Evolutionary conservation across 2,329 filamentous ascomycete genomes (phyloP).

Genomic region (Apiospora hydei): DNA sequence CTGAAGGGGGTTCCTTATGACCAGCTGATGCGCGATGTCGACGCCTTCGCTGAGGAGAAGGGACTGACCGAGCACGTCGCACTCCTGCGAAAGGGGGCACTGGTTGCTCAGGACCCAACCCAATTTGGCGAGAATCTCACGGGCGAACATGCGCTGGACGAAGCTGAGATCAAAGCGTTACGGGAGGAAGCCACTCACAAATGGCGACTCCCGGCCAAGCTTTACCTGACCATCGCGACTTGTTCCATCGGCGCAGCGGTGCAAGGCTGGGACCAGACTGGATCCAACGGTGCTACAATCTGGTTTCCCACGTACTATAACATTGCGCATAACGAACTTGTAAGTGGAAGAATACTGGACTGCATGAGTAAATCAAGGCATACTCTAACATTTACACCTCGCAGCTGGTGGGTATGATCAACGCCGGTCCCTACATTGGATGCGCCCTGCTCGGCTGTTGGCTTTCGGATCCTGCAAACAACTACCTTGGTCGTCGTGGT

Average conservation of each 20-base stretch:
- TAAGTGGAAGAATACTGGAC: not conserved
- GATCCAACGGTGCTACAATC: constrained; percentile 68
- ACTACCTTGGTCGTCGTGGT: constrained; percentile 67
- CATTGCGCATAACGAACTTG: constrained; percentile 45
- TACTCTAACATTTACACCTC: constrained; percentile 28
- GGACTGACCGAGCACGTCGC: constrained; percentile 64
- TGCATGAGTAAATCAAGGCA: not conserved
- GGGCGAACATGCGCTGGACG: constrained; percentile 63
- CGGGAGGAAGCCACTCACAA: constrained; percentile 70
- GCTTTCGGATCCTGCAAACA: constrained; percentile 67
- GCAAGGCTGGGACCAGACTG: constrained; percentile 74
- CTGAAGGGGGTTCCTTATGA: constrained; percentile 57
- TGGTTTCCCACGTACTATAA: constrained; percentile 64
- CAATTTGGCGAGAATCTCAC: constrained; percentile 65
- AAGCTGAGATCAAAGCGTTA: constrained; percentile 66
- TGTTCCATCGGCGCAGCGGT: constrained; percentile 76
- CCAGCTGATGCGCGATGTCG: constrained; percentile 61
- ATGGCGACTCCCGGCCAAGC: constrained; percentile 67
- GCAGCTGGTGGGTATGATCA: constrained; percentile 64
- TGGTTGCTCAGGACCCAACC: constrained; percentile 75
- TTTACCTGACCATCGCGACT: constrained; percentile 72
- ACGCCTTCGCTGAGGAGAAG: constrained; percentile 67
- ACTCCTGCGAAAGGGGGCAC: constrained; percentile 71
- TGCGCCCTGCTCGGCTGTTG: constrained; percentile 62
- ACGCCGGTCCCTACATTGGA: constrained; percentile 53